Evolutionary conservation across 768 basidiomycete genomes (phyloP), one percentile per base, ranked within the genome.

Genomic region (Cystofilobasidium ferigula): DNA sequence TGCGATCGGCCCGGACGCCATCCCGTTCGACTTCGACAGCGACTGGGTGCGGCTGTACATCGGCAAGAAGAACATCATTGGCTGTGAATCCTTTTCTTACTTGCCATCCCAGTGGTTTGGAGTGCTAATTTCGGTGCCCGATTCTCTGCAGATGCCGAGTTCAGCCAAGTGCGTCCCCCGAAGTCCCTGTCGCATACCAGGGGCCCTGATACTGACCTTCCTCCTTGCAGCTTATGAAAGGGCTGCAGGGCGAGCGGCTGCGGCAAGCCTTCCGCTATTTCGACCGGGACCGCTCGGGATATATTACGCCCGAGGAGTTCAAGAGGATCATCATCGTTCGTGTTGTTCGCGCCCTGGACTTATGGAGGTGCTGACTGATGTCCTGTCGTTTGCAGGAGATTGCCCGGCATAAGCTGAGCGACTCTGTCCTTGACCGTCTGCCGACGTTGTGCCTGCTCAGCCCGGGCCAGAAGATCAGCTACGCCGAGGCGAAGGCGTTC

Each of bases 181-280:
- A n/a, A n/a, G n/a, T n/a, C n/a, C n/a, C n/a, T n/a, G n/a, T n/a
- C n/a, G n/a, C n/a, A n/a, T n/a, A n/a, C n/a, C n/a, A n/a, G n/a
- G n/a, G n/a, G n/a, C n/a, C n/a, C n/a, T n/a, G n/a, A n/a, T n/a
- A n/a, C n/a, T n/a, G n/a, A n/a, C n/a, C n/a, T n/a, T n/a, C n/a
- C n/a, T n/a, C n/a, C n/a, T n/a, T 22, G n/a, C 93, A 97, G 78
- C 79, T 98, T 67, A 95, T 99, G 90, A 98, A 97, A 77, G 94
- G 92, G 48, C 82, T 97, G 63, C 95, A 97, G 78, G 95, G 93
- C 73, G 95, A 99, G 78, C 86, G 95, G 36, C 80, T 99, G 62
- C 87, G 95, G 68, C 95, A 99, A 78, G 87, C 92, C 30, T 99
- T 98, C 81, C 87, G 84, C 78, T 84, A 85, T 77, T 81, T 98